Percentiles rank a stretch among this genome's conserved stretches.
Evolutionary conservation across 228 moss, liverwort and hornwort species (phyloP).

Genomic region (Sphagnum fallax): DNA sequence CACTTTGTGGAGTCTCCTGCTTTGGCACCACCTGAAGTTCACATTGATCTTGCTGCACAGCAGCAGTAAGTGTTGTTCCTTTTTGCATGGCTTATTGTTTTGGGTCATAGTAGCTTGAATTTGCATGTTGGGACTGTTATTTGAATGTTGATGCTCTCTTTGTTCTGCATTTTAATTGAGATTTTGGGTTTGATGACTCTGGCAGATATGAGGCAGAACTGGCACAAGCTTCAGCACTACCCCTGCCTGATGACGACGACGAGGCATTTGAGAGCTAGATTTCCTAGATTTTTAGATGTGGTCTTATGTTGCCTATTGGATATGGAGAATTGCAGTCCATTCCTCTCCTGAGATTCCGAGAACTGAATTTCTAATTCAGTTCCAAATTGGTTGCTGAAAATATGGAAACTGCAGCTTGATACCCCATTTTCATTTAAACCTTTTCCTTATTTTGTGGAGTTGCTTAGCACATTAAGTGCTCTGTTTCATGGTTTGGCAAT

Average conservation of each 20-base stretch:
- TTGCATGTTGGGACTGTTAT: background rate
- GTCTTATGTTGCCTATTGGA: too few relatives aligned
- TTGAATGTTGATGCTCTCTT: background rate
- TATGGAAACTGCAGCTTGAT: too few relatives aligned
- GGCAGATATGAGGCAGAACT: conserved; percentile 18
- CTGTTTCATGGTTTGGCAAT: too few relatives aligned
- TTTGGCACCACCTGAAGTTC: conserved; percentile 40
- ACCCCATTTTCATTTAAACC: too few relatives aligned
- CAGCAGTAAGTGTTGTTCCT: conserved; percentile 14
- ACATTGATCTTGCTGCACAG: conserved; percentile 28
- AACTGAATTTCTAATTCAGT: too few relatives aligned
- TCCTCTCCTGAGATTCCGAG: too few relatives aligned
- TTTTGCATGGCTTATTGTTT: background rate
- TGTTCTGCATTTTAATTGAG: background rate
- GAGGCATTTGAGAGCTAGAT: conserved; percentile 48
- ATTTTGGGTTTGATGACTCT: background rate
- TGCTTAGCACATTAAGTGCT: too few relatives aligned
- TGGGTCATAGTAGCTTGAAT: background rate
- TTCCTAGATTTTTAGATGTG: background rate
- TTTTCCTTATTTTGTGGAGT: too few relatives aligned
- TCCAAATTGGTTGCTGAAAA: too few relatives aligned
- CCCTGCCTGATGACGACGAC: conserved; percentile 49
- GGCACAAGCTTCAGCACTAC: conserved; percentile 14
- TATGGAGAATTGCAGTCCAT: too few relatives aligned
- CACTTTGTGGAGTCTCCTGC: conserved; percentile 55